Conservation (phyloP, 2,329 filamentous ascomycete species). For the Alternaria rosae region DNA sequence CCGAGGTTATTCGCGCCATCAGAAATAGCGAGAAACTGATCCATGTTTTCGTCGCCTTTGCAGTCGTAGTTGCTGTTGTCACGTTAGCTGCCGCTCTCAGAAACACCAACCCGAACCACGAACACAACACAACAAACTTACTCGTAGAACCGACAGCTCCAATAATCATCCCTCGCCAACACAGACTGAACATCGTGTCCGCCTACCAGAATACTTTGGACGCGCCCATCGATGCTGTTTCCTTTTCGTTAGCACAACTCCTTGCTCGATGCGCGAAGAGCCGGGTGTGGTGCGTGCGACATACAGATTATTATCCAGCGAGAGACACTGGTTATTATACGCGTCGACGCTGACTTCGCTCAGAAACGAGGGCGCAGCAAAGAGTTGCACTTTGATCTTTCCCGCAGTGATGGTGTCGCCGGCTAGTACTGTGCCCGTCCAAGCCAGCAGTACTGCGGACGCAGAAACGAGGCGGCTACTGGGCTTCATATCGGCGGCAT, state of each 20-base stretch:
- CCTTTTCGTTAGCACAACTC: neutral
- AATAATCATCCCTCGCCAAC: constrained; percentile 35
- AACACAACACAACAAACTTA: constrained; percentile 23
- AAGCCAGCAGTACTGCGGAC: constrained; percentile 11
- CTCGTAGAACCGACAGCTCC: constrained; percentile 48
- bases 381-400: constrained; percentile 47
- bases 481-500: constrained; percentile 20
- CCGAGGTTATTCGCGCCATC: constrained; percentile 45
- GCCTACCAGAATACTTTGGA: constrained; percentile 42
- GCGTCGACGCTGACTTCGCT: constrained; percentile 43
- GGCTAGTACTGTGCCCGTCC: constrained; percentile 10
- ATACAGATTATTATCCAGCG: constrained; percentile 45
- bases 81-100: neutral
- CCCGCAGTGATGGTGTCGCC: constrained; percentile 28
- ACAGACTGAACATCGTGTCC: constrained; percentile 39
- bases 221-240: constrained; percentile 44
- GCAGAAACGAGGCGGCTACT: constrained; percentile 6
- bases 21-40: constrained; percentile 31
- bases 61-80: constrained; percentile 42
- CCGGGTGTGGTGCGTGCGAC: constrained; percentile 1
- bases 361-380: constrained; percentile 42
- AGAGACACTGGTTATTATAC: constrained; percentile 37
- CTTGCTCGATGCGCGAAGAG: no score
- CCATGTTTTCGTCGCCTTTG: constrained; percentile 24
- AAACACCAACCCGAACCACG: neutral